Conservation (phyloP, 495 filamentous ascomycete genomes). For the Delitschia confertaspora region DNA sequence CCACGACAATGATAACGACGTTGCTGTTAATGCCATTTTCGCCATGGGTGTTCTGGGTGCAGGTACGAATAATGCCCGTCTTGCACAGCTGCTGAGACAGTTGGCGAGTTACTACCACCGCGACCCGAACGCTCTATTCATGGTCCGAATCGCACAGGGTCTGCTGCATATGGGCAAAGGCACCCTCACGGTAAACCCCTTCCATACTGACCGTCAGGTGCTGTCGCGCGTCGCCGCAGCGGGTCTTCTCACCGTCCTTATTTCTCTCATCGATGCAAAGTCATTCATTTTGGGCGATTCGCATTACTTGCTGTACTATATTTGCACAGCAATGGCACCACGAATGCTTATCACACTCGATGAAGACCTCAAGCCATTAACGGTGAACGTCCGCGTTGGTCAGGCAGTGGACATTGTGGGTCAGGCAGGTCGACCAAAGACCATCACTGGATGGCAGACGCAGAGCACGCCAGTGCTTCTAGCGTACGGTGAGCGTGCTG, state of each 20-base stretch:
- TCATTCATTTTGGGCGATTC: constrained; percentile 81
- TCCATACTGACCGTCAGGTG: constrained; percentile 96
- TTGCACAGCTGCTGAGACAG: constrained; percentile 89
- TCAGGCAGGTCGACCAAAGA: constrained; percentile 93
- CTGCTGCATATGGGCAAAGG: constrained; percentile 99
- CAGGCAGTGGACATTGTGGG: constrained; percentile 98
- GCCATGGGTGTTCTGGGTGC: constrained; percentile 97
- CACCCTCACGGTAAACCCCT: constrained; percentile 86
- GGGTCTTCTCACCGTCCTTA: constrained; percentile 79
- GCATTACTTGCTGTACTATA: constrained; percentile 95
- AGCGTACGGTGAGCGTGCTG: constrained; percentile 85
- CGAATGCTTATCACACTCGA: constrained; percentile 93
- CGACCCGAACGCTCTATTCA: constrained; percentile 91
- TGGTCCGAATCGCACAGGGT: constrained; percentile 98
- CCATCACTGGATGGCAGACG: constrained; percentile 98
- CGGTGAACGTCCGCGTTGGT: constrained; percentile 92
- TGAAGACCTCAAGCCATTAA: constrained; percentile 85
- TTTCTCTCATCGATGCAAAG: constrained; percentile 90
- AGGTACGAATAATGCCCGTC: constrained; percentile 93
- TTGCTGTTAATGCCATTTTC: constrained; percentile 97
- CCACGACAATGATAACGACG: constrained; percentile 98
- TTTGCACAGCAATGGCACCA: constrained; percentile 95
- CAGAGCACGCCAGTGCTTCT: constrained; percentile 95
- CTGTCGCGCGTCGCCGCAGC: constrained; percentile 85
- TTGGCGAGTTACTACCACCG: constrained; percentile 96